Percentiles rank a stretch among this genome's conserved stretches.
Evolutionary conservation across 306 rosid genomes (phyloP).

Genomic region (Cicer arietinum): DNA sequence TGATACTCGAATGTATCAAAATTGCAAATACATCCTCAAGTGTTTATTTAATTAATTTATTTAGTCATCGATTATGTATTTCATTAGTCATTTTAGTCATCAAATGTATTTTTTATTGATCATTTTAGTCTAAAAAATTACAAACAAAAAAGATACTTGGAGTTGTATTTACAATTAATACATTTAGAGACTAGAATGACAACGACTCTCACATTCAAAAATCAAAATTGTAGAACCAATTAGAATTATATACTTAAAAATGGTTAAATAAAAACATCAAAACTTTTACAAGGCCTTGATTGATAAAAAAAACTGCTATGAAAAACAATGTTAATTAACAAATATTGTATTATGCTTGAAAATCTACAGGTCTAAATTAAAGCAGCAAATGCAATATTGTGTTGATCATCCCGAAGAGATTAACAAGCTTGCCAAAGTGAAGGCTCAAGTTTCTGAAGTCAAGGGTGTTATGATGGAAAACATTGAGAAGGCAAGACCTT

Average conservation of each 20-base stretch:
- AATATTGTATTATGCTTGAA: not conserved
- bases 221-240: too few relatives aligned
- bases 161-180: too few relatives aligned
- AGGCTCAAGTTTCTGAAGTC: constrained; percentile 98
- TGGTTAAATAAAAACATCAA: not conserved
- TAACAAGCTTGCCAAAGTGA: constrained; percentile 93
- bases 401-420: constrained; percentile 97
- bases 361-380: constrained; percentile 70
- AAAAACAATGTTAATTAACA: not conserved
- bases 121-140: too few relatives aligned
- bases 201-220: too few relatives aligned
- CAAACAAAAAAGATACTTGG: too few relatives aligned
- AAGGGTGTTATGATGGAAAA: constrained; percentile 99
- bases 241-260: not conserved
- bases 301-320: not conserved
- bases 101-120: too few relatives aligned
- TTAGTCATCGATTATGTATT: too few relatives aligned
- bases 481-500: constrained; percentile 75
- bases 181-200: too few relatives aligned
- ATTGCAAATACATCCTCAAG: too few relatives aligned
- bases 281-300: not conserved
- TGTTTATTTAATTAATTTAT: too few relatives aligned
- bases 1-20: too few relatives aligned
- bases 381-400: constrained; percentile 94
- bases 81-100: too few relatives aligned